A percentile compares a stretch with the other conserved stretches of the same genome.
phyloP scores from a whole-genome alignment of 2,329 filamentous ascomycete species.

The Paracoccidioides brasiliensis region DNA sequence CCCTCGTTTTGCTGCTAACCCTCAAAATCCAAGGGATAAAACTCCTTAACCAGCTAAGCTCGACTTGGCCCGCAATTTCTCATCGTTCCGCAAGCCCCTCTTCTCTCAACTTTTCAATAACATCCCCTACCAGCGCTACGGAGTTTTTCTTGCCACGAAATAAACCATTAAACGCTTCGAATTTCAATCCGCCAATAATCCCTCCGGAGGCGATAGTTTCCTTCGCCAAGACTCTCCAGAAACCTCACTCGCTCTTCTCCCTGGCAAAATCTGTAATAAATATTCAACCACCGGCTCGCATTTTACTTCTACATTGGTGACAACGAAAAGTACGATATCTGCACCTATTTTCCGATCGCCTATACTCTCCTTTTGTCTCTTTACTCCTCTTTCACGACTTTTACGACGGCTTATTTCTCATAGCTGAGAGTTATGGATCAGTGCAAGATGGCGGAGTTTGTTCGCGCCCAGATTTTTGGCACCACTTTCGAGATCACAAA shows the following conservation, averaged over 20 bases:
- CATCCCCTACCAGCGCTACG: not conserved
- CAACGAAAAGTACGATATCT: not conserved
- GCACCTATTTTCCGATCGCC: not conserved
- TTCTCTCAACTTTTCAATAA: not conserved
- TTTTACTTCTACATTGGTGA: too few species aligned
- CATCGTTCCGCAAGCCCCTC: not conserved
- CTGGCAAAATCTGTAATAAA: too few species aligned
- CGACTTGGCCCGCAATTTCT: not conserved
- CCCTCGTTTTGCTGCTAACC: not conserved
- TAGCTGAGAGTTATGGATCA: slow-evolving; percentile 15
- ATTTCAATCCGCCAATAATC: not conserved
- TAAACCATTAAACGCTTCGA: not conserved
- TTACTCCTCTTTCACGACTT: not conserved
- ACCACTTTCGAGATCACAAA: slow-evolving; percentile 99
- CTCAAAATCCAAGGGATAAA: not conserved
- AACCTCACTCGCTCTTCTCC: too few species aligned
- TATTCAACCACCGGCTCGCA: too few species aligned
- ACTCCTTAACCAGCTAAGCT: not conserved
- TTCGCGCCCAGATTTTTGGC: slow-evolving; percentile 97
- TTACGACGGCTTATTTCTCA: not conserved
- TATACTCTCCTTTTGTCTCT: not conserved
- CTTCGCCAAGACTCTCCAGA: too few species aligned
- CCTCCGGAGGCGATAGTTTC: too few species aligned
- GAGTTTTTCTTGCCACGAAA: not conserved
- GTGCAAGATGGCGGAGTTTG: slow-evolving; percentile 93